phyloP scores from a whole-genome alignment of 495 filamentous ascomycete genomes.

The Wilcoxina mikolae region DNA sequence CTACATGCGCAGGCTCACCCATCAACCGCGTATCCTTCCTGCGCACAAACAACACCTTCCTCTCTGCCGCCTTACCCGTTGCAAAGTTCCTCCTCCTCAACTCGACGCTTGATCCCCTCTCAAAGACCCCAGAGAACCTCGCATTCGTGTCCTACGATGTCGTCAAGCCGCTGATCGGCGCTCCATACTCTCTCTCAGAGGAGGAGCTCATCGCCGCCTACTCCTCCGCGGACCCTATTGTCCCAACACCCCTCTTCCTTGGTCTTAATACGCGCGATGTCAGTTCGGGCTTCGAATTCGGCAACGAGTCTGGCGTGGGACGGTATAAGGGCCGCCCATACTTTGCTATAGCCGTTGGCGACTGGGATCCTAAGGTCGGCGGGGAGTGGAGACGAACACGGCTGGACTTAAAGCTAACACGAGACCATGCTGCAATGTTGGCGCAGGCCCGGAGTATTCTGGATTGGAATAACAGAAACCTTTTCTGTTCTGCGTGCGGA shows the following conservation, averaged over 20 bases:
- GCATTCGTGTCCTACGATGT: conserved; percentile 44
- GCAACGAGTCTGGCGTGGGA: conserved; percentile 23
- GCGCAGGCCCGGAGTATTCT: conserved; percentile 79
- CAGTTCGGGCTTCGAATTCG: conserved; percentile 25
- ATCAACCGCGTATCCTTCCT: conserved; percentile 76
- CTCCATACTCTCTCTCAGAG: conserved; percentile 56
- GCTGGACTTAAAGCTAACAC: conserved; percentile 42
- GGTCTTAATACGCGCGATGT: conserved; percentile 58
- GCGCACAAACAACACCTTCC: conserved; percentile 61
- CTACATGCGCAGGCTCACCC: conserved; percentile 48
- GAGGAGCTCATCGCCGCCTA: conserved; percentile 55
- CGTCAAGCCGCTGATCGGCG: conserved; percentile 46
- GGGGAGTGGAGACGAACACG: conserved; percentile 47
- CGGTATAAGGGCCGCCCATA: conserved; percentile 61
- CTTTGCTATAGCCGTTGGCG: conserved; percentile 75
- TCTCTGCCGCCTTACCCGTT: conserved; percentile 58
- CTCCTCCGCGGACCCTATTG: conserved; percentile 45
- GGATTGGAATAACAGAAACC: conserved; percentile 87
- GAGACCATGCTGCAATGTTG: conserved; percentile 50
- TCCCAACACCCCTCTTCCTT: conserved; percentile 65
- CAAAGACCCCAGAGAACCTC: conserved; percentile 38
- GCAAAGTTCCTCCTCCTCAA: conserved; percentile 58
- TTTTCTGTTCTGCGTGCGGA: conserved; percentile 77
- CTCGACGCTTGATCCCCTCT: conserved; percentile 62
- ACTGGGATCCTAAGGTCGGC: conserved; percentile 41